These are phyloP conservation scores for Chrysosphaeria jannelii DNA, from an alignment of 2,329 filamentous ascomycete species.

Conservation along the genomic window DNA sequence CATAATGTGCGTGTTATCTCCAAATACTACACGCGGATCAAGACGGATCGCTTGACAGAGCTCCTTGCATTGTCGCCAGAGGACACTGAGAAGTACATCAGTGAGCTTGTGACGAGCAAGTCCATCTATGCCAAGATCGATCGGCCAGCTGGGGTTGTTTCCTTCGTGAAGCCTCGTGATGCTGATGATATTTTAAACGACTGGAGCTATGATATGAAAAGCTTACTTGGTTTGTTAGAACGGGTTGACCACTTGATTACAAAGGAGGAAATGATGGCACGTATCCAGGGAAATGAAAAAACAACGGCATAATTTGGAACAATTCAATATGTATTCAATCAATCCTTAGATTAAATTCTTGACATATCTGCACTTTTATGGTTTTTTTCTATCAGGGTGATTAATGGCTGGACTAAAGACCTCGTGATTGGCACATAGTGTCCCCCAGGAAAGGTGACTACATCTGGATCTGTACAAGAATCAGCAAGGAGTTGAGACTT, in stretches of 20 bases:
- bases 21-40: conserved; percentile 95
- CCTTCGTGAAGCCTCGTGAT: conserved; percentile 79
- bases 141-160: conserved; percentile 70
- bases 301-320: too few species aligned
- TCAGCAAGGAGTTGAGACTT: conserved; percentile 38
- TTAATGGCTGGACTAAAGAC: too few species aligned
- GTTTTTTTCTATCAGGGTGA: too few species aligned
- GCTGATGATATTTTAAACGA: conserved; percentile 93
- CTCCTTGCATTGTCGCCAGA: conserved; percentile 78
- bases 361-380: too few species aligned
- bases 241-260: conserved; percentile 92
- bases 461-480: conserved; percentile 22
- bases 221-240: conserved; percentile 45
- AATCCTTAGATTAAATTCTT: too few species aligned
- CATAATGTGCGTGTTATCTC: conserved; percentile 94
- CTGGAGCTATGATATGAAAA: conserved; percentile 76
- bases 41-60: conserved; percentile 68
- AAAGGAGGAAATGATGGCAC: conserved; percentile 99
- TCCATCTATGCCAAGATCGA: conserved; percentile 97
- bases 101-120: conserved; percentile 85
- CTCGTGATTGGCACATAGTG: conserved; percentile 69
- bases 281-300: too few species aligned
- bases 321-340: too few species aligned
- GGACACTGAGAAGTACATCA: conserved; percentile 97
- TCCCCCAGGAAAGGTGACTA: conserved; percentile 52